Evolutionary conservation across 495 filamentous ascomycete genomes (phyloP), one percentile per base, ranked within the genome.

Genomic region (Halenospora varia): DNA sequence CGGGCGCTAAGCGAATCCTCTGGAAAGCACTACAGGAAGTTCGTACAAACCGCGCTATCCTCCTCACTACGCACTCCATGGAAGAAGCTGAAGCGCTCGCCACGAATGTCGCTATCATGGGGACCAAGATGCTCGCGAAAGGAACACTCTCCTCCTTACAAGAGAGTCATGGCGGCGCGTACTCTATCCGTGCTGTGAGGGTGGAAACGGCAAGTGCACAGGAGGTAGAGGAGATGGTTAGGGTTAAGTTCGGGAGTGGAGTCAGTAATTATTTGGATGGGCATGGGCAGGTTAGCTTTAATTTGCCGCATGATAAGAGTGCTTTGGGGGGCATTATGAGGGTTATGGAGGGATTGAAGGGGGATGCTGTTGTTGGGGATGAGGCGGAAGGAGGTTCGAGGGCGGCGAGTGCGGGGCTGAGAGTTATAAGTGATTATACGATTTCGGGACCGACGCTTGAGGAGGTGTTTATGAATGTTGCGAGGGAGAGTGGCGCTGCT

Each of bases 31-130:
- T 78, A 15, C 49, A 56, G 40, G 48, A 68, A 2, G 65, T 77
- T 20, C 64, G 61, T 1, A 40, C 68, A 1, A 70, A 71, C 20
- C 64, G 75, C 10, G 65, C 69, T 4, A 65, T 78, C 10, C 59
- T 76, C 1, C 57, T 76, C 11, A 76, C 73, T 58, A 81, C 77
- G 2, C 77, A 81, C 59, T 70, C 64, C 2, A 79, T 79, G 77
- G 77, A 79, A 59, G 77, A 81, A 66, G 77, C 77, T 11, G 75
- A 78, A 51, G 73, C 75, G 11, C 67, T 81, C 18, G 76, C 76
- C 1, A 67, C 76, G 42, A 71, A 74, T 23, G 76, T 75, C 3
- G 77, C 73, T 17, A 76, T 81, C 55, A 71, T 81, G 64, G 74
- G 74, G 1, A 71, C 65, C 25, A 61, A 60, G 15, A 76, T 81